Conservation (phyloP, 148 eudicot species). For the Dysphania ambrosioides region DNA sequence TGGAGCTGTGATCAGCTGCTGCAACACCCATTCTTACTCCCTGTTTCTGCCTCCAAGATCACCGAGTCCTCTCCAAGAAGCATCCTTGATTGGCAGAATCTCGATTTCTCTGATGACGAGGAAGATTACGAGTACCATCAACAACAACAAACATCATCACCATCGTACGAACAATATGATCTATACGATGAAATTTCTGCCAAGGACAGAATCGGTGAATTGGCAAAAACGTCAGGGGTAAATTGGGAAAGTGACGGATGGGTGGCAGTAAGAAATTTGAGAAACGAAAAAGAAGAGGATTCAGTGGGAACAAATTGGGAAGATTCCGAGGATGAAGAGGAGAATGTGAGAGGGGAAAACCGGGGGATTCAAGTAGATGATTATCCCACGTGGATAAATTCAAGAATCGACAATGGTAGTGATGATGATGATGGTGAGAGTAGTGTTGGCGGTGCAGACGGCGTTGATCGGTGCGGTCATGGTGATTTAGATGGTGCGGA, state of each 20-base stretch:
- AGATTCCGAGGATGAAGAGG: conserved; percentile 22
- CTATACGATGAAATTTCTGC: neutral
- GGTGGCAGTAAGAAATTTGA: conserved; percentile 43
- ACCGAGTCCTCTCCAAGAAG: conserved; percentile 48
- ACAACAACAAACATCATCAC: too few relatives aligned
- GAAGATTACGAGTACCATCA: conserved; percentile 23
- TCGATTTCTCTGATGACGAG: conserved; percentile 34
- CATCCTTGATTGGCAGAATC: conserved; percentile 48
- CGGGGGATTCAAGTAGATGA: neutral
- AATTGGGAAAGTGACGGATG: conserved; percentile 78
- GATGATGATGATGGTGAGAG: neutral
- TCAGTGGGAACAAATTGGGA: conserved; percentile 20
- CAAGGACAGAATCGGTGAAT: conserved; percentile 36
- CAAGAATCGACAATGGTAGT: neutral
- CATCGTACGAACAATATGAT: neutral
- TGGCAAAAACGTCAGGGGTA: conserved; percentile 40
- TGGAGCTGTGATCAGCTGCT: conserved; percentile 78
- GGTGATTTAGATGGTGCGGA: conserved; percentile 11
- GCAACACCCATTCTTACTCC: conserved; percentile 51
- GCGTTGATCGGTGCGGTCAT: conserved; percentile 14
- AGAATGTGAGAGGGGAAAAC: neutral
- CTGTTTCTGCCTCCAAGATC: conserved; percentile 12
- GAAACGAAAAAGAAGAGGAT: neutral
- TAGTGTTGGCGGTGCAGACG: conserved; percentile 11
- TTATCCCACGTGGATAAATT: conserved; percentile 16